These are phyloP conservation scores for Nakazawaea anatomiae DNA, from an alignment of 805 yeast species.

Conservation along the genomic window DNA sequence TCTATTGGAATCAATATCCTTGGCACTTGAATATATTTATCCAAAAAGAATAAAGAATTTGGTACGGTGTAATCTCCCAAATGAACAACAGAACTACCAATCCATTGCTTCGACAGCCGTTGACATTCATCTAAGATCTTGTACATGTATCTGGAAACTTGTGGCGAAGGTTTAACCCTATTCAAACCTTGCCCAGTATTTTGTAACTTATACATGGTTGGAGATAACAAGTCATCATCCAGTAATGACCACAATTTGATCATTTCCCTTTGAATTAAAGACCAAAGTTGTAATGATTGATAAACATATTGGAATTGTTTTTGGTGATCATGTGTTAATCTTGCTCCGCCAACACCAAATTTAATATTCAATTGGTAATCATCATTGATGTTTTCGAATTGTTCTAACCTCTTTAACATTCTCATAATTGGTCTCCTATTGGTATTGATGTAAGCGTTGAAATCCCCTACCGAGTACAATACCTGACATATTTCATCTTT, in stretches of 20 bases:
- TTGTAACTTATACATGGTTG: constrained; percentile 47
- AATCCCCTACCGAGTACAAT: constrained; percentile 74
- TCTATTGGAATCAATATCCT: constrained; percentile 70
- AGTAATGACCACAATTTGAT: constrained; percentile 72
- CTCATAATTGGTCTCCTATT: constrained; percentile 63
- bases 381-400: constrained; percentile 40
- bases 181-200: constrained; percentile 82
- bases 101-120: constrained; percentile 58
- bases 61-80: constrained; percentile 83
- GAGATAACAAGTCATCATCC: constrained; percentile 62
- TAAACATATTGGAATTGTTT: constrained; percentile 70
- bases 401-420: constrained; percentile 48
- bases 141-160: constrained; percentile 65
- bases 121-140: constrained; percentile 63
- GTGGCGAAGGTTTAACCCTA: constrained; percentile 70
- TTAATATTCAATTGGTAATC: constrained; percentile 52
- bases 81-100: constrained; percentile 77
- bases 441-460: constrained; percentile 63
- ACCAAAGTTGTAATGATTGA: constrained; percentile 73
- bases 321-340: constrained; percentile 67
- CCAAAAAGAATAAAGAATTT: constrained; percentile 72
- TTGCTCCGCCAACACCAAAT: constrained; percentile 62
- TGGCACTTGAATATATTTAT: constrained; percentile 77
- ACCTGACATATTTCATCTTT: constrained; percentile 67
- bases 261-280: constrained; percentile 73